Evolutionary conservation across 2,329 filamentous ascomycete genomes (phyloP).

Genomic region (Epichloe gansuensis): DNA sequence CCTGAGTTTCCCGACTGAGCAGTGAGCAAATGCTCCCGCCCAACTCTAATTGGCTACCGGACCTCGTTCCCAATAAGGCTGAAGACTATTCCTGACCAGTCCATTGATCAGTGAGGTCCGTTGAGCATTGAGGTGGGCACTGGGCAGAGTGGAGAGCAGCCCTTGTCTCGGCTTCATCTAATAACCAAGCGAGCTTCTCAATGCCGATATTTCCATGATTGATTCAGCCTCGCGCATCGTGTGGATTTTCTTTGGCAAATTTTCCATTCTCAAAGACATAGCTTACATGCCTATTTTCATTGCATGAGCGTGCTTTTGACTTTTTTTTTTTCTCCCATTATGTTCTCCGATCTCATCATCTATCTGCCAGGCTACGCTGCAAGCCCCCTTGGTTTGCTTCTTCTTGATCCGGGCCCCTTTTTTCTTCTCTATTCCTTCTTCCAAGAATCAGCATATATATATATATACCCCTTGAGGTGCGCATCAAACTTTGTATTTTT

Average conservation of each 20-base stretch:
- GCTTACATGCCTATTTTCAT: not conserved
- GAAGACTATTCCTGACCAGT: not conserved
- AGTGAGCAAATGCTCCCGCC: not conserved
- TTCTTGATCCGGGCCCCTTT: not conserved
- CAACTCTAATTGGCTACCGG: not conserved
- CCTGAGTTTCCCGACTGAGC: too few relatives aligned
- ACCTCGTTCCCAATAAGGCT: not conserved
- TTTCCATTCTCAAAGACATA: not conserved
- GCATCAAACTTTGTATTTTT: not conserved
- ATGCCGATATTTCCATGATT: not conserved
- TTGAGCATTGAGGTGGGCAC: too few relatives aligned
- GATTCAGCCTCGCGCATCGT: not conserved
- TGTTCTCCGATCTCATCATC: too few relatives aligned
- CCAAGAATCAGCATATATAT: not conserved
- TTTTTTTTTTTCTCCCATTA: not conserved
- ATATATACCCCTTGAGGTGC: constrained; percentile 1
- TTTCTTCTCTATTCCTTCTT: not conserved
- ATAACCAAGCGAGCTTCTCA: too few relatives aligned
- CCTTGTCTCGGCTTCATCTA: too few relatives aligned
- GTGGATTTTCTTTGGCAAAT: not conserved
- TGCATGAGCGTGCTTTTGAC: not conserved
- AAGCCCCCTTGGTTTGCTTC: not conserved
- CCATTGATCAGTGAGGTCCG: too few relatives aligned
- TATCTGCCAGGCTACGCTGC: too few relatives aligned
- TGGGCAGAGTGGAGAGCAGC: too few relatives aligned